Evolutionary conservation across 1,139 yeast genomes (phyloP).

Genomic region (Blastobotrys serpentis): DNA sequence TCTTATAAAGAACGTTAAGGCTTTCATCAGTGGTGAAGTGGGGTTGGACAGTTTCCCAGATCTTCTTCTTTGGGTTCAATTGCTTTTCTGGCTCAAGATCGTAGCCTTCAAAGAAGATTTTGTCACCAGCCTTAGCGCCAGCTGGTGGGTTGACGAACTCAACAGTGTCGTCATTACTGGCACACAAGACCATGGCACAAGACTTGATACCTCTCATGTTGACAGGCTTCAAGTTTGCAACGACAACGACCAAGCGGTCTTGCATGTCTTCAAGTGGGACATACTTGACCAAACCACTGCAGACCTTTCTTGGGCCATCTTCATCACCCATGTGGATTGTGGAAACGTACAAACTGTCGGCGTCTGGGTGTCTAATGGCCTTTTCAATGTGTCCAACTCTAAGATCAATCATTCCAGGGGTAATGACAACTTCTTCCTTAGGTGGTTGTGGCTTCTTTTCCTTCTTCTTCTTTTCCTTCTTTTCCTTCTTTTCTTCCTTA

Average conservation of each 20-base stretch:
- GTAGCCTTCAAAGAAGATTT: constrained; percentile 88
- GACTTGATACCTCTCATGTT: constrained; percentile 95
- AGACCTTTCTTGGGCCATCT: constrained; percentile 96
- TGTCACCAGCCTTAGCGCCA: constrained; percentile 95
- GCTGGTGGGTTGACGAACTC: constrained; percentile 95
- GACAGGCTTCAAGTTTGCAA: constrained; percentile 87
- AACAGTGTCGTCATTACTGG: constrained; percentile 63
- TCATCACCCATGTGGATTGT: constrained; percentile 96
- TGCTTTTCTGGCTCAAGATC: constrained; percentile 82
- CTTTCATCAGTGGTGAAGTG: constrained; percentile 75
- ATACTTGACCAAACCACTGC: constrained; percentile 87
- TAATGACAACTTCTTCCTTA: constrained; percentile 60
- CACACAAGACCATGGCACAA: constrained; percentile 95
- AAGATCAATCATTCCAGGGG: constrained; percentile 84
- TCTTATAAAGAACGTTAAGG: constrained; percentile 77
- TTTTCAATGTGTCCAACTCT: constrained; percentile 96
- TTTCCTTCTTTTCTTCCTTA: constrained; percentile 76
- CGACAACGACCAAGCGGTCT: constrained; percentile 74
- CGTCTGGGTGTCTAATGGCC: constrained; percentile 96
- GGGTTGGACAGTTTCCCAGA: constrained; percentile 96
- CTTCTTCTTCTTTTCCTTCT: constrained; percentile 71
- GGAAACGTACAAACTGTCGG: constrained; percentile 92
- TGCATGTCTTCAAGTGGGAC: constrained; percentile 81
- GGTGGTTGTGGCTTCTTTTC: constrained; percentile 43
- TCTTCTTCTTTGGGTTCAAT: constrained; percentile 96